phyloP scores from a whole-genome alignment of 2,329 filamentous ascomycete genomes.

The Colletotrichum sp. region DNA sequence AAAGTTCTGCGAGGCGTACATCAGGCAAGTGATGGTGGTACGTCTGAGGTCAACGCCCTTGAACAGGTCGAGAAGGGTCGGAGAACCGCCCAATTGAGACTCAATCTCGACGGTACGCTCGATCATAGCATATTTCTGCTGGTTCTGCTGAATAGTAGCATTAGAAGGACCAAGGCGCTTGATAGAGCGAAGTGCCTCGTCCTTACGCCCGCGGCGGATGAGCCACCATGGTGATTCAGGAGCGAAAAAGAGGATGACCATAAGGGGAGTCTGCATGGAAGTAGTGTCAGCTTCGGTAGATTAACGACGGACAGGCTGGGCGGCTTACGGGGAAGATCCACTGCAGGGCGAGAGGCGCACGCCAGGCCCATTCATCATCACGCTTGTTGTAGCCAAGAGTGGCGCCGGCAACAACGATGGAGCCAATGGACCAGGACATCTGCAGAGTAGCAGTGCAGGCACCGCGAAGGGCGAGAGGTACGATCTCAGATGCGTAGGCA shows the following conservation, averaged over 20 bases:
- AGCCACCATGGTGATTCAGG: constrained; percentile 62
- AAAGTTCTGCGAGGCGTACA: constrained; percentile 64
- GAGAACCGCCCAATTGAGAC: constrained; percentile 42
- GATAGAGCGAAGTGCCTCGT: constrained; percentile 48
- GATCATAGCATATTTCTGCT: constrained; percentile 60
- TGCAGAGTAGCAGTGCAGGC: constrained; percentile 64
- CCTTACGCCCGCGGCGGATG: constrained; percentile 49
- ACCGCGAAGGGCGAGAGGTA: constrained; percentile 60
- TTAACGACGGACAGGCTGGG: rapidly evolving
- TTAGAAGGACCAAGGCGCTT: constrained; percentile 44
- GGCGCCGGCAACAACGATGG: constrained; percentile 62
- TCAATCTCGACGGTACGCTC: constrained; percentile 60
- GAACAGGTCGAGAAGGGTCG: constrained; percentile 55
- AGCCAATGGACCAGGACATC: constrained; percentile 68
- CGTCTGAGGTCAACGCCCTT: constrained; percentile 59
- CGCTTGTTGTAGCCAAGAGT: constrained; percentile 55
- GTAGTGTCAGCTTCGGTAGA: neutral
- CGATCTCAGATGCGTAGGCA: constrained; percentile 65
- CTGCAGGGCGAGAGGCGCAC: constrained; percentile 59
- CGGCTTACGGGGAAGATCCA: constrained; percentile 57
- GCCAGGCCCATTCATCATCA: constrained; percentile 34
- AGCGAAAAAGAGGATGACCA: constrained; percentile 54
- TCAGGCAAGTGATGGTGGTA: constrained; percentile 60
- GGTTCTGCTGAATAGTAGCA: constrained; percentile 31
- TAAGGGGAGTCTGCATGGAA: constrained; percentile 47